These are phyloP conservation scores for Amesomyces nigricolor DNA, from an alignment of 2,329 filamentous ascomycete species.

Conservation along the genomic window DNA sequence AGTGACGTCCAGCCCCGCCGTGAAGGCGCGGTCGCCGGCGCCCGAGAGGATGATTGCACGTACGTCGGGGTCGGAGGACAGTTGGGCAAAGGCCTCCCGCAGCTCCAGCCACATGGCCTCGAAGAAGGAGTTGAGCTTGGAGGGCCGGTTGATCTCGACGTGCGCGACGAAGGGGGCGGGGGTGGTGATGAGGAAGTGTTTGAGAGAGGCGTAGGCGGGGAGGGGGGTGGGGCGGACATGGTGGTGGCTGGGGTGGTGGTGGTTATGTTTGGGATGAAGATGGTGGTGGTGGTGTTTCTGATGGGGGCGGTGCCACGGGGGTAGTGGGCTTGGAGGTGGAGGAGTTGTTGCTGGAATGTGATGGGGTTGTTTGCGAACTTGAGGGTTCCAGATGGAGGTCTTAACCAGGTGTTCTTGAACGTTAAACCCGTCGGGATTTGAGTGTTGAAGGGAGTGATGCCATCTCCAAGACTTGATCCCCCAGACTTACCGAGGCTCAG, in stretches of 20 bases:
- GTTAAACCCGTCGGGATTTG: not conserved
- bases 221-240: constrained; percentile 1
- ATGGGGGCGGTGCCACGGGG: not conserved
- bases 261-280: constrained; percentile 13
- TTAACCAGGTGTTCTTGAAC: not conserved
- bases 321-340: not conserved
- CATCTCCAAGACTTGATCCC: not conserved
- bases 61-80: constrained; percentile 67
- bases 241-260: not conserved
- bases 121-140: constrained; percentile 84
- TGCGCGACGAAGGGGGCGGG: constrained; percentile 73
- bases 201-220: constrained; percentile 48
- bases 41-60: constrained; percentile 75
- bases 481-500: constrained; percentile 14
- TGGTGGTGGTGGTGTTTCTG: not conserved
- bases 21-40: constrained; percentile 78
- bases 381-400: no score
- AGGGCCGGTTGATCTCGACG: constrained; percentile 82
- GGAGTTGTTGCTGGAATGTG: not conserved
- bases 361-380: not conserved
- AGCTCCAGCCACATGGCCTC: constrained; percentile 84
- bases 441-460: not conserved
- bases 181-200: constrained; percentile 69
- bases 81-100: constrained; percentile 61
- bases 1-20: constrained; percentile 76